A percentile compares a stretch with the other conserved stretches of the same genome.
phyloP scores from a whole-genome alignment of 164 flowering plant species.

The Dillenia suffruticosa region DNA sequence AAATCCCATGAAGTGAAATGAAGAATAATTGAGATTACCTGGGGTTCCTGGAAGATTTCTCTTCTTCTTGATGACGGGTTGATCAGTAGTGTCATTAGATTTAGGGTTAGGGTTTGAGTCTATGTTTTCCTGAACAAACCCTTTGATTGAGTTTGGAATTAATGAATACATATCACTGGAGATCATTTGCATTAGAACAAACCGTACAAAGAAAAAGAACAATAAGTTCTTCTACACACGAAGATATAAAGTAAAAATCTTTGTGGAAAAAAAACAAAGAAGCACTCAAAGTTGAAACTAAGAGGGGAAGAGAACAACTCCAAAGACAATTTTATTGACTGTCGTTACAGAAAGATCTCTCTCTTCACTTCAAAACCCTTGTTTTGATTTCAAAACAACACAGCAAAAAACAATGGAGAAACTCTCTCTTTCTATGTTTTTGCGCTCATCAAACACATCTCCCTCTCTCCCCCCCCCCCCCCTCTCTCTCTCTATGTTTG shows the following conservation, averaged over 20 bases:
- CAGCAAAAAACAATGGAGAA: conserved; percentile 21
- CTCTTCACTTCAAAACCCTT: neutral
- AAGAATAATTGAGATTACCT: conserved; percentile 7
- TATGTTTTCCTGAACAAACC: conserved; percentile 8
- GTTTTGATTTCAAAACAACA: conserved; percentile 35
- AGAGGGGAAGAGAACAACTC: conserved; percentile 9
- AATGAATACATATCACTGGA: conserved; percentile 37
- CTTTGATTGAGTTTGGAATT: conserved; percentile 23
- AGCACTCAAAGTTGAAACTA: conserved; percentile 21
- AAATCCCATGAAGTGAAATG: neutral
- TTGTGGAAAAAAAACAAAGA: conserved; percentile 12
- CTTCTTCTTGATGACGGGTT: conserved; percentile 10
- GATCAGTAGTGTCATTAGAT: neutral
- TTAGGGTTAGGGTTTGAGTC: conserved; percentile 12
- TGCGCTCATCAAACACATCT: conserved; percentile 21
- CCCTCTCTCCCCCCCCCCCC: neutral
- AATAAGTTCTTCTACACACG: conserved; percentile 18
- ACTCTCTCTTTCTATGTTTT: too few relatives aligned
- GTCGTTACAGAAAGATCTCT: conserved; percentile 26
- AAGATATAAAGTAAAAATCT: conserved; percentile 19
- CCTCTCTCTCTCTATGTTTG: conserved; percentile 15
- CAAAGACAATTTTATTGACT: conserved; percentile 13
- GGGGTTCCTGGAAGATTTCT: conserved; percentile 22
- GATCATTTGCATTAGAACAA: conserved; percentile 27
- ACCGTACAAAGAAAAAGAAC: conserved; percentile 15